These are phyloP conservation scores for Ustilago cynodontis DNA, from an alignment of 1,284 basidiomycete species.

Conservation along the genomic window DNA sequence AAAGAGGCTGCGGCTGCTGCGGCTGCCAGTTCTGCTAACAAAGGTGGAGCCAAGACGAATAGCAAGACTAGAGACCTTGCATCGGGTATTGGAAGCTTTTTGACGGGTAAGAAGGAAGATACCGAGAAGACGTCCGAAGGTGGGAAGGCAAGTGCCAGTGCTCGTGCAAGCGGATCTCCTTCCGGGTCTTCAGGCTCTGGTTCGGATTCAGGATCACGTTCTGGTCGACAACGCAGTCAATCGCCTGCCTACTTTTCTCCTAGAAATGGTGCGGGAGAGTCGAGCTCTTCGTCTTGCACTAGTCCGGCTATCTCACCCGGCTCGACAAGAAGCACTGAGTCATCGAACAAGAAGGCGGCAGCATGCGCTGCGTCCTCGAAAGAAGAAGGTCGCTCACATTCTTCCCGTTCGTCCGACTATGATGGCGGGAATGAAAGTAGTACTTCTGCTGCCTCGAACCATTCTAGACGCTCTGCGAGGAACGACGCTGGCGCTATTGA, in stretches of 20 bases:
- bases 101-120: constrained; percentile 26
- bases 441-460: constrained; percentile 43
- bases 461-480: constrained; percentile 33
- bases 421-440: constrained; percentile 48
- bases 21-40: constrained; percentile 9
- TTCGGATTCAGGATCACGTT: constrained; percentile 27
- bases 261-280: constrained; percentile 31
- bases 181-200: constrained; percentile 24
- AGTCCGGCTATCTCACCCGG: constrained; percentile 41
- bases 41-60: constrained; percentile 12
- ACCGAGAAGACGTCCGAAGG: not conserved
- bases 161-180: constrained; percentile 15
- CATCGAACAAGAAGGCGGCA: constrained; percentile 10
- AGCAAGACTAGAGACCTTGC: constrained; percentile 31
- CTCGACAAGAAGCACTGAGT: constrained; percentile 21
- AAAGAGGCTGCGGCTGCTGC: constrained; percentile 32
- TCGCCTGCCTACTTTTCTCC: constrained; percentile 49
- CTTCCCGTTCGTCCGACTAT: constrained; percentile 31
- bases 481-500: constrained; percentile 6
- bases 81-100: constrained; percentile 35
- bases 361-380: constrained; percentile 11
- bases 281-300: constrained; percentile 39
- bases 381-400: constrained; percentile 23
- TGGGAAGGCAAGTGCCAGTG: constrained; percentile 13
- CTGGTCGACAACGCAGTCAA: constrained; percentile 37